phyloP scores from a whole-genome alignment of 2,329 filamentous ascomycete species.

The Escovopsis sp. region DNA sequence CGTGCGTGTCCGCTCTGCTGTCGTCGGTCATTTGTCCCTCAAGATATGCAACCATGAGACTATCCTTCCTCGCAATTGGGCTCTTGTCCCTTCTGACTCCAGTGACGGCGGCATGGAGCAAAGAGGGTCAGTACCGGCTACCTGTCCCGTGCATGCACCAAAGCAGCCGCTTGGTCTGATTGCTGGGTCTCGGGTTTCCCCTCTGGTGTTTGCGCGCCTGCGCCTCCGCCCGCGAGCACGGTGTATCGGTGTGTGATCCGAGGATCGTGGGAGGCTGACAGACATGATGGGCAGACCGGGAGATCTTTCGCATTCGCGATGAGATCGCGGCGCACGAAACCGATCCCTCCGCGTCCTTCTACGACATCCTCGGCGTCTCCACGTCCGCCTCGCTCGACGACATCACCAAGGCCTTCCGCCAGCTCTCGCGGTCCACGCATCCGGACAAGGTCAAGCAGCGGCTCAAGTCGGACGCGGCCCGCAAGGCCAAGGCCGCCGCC shows the following conservation, averaged over 20 bases:
- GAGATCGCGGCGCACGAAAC: conserved; percentile 67
- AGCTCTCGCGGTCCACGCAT: conserved; percentile 68
- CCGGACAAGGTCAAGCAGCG: conserved; percentile 90
- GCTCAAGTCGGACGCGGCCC: conserved; percentile 55
- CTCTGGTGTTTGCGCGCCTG: too few species aligned
- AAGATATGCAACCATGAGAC: conserved; percentile 49
- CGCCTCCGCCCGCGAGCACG: too few species aligned
- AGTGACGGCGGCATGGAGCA: conserved; percentile 63
- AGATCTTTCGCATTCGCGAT: conserved; percentile 91
- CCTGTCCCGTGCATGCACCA: too few species aligned
- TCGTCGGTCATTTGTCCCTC: too few species aligned
- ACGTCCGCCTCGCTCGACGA: conserved; percentile 66
- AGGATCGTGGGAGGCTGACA: too few species aligned
- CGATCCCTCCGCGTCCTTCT: conserved; percentile 72
- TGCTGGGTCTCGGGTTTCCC: too few species aligned
- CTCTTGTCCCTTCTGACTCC: conserved; percentile 52
- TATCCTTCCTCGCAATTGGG: conserved; percentile 49
- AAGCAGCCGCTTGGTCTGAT: too few species aligned
- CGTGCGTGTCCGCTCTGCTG: too few species aligned
- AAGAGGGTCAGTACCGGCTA: conserved; percentile 49
- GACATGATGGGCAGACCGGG: conserved; percentile 51
- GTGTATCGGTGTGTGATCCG: not conserved
- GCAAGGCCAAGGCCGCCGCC: conserved; percentile 32
- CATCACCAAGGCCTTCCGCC: conserved; percentile 87
- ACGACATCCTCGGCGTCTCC: conserved; percentile 74